Evolutionary conservation across 116 monocot species (phyloP).

Genomic region (Cymodocea nodosa): DNA sequence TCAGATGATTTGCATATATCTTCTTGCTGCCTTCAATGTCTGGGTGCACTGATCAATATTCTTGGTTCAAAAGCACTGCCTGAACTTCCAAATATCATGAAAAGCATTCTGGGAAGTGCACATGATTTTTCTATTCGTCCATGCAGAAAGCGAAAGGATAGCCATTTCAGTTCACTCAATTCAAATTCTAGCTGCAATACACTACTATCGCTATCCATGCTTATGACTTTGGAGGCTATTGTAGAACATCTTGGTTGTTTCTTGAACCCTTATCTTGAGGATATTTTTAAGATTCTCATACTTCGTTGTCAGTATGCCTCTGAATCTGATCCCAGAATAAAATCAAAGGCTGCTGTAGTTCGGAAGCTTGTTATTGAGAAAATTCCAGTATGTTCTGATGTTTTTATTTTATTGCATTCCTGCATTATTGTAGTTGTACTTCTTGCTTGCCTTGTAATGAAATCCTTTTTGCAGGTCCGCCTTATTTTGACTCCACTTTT

Average conservation of each 20-base stretch:
- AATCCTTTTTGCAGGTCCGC: slow-evolving; percentile 53
- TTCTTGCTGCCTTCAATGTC: slow-evolving; percentile 43
- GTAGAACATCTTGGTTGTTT: slow-evolving; percentile 64
- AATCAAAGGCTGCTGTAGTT: slow-evolving; percentile 35
- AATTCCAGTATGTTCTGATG: slow-evolving; percentile 43
- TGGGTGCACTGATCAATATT: slow-evolving; percentile 39
- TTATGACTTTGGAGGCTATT: slow-evolving; percentile 44
- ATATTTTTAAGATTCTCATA: slow-evolving; percentile 54
- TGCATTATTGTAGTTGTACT: slow-evolving; percentile 1
- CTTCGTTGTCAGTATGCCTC: slow-evolving; percentile 55
- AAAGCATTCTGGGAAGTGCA: slow-evolving; percentile 30
- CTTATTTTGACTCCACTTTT: slow-evolving; percentile 54
- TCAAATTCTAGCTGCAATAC: neutral
- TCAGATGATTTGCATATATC: slow-evolving; percentile 48
- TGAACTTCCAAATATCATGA: slow-evolving; percentile 65
- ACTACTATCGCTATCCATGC: slow-evolving; percentile 30
- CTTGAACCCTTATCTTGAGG: slow-evolving; percentile 78
- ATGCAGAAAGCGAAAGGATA: slow-evolving; percentile 6
- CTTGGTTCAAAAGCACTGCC: slow-evolving; percentile 78
- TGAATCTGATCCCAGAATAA: slow-evolving; percentile 41
- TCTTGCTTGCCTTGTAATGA: neutral
- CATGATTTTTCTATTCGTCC: slow-evolving; percentile 29
- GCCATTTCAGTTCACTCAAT: neutral
- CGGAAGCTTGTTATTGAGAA: slow-evolving; percentile 64
- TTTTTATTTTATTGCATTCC: slow-evolving; percentile 1